Evolutionary conservation across 257 asterid species (phyloP), one percentile per base, ranked within the genome.

Genomic region (Solanum clarkiae): DNA sequence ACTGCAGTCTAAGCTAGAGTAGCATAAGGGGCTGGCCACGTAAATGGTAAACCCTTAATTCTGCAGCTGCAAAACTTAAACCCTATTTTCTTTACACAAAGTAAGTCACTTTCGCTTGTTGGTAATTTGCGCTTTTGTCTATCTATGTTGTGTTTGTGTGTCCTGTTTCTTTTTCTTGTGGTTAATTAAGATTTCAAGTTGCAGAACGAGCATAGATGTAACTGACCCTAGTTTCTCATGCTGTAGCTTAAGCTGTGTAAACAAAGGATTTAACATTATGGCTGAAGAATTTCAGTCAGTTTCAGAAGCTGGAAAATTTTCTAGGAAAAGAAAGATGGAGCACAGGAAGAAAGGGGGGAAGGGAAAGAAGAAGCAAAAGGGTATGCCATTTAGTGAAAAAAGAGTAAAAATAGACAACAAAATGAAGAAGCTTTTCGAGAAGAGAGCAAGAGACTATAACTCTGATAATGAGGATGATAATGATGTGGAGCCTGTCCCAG

Each of bases 401-500:
- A 93, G 85, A 89, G 90, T 74, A 10, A 92, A 86, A 74, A 86
- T 93, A 40, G 97, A 92, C 60, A 82, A 82, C 20, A 93, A 80
- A 86, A 89, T 87, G 97, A 92, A 85, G 47, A 95, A 87, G 84
- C 53, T 92, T 88, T 91, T 88, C 65, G 92, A 90, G 89, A 97
- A 87, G 86, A 93, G 92, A 82, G 97, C 92, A 18, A 90, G 95
- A 88, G 95, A 94, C 60, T 95, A 96, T 88, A 91, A 96, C 88
- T 96, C 99, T 1, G 98, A 89, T 65, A 93, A 89, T 13, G 96
- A 92, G 7, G 97, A 57, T 5, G 88, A 42, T 13, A 93, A 90
- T 10, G 89, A 81, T 10, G 72, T 40, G 14, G 90, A 80, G 3
- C 88, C 86, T 40, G 91, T 51, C 66, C 88, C 66, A 66, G 66